These are phyloP conservation scores for Cyclocybe aegerita DNA, from an alignment of 768 basidiomycete genomes.

Conservation along the genomic window DNA sequence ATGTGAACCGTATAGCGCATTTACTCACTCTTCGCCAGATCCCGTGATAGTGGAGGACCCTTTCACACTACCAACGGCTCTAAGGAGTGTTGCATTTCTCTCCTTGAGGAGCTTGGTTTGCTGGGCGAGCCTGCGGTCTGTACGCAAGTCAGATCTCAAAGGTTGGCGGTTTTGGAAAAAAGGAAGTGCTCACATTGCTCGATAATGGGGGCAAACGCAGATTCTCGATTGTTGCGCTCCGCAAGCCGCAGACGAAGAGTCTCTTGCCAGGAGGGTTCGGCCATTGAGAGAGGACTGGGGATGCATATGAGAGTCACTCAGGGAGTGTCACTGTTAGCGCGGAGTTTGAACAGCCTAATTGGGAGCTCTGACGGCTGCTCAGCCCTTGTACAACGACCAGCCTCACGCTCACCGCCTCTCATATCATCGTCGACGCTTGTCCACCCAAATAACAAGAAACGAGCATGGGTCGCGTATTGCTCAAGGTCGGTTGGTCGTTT, in stretches of 20 bases:
- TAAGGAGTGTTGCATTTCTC: constrained; percentile 84
- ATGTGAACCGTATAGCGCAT: not conserved
- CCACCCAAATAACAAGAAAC: constrained; percentile 20
- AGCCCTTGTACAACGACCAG: constrained; percentile 11
- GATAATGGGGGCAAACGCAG: constrained; percentile 80
- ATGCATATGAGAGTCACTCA: constrained; percentile 6
- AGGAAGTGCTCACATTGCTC: constrained; percentile 75
- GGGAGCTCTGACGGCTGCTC: constrained; percentile 19
- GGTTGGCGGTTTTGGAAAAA: constrained; percentile 10
- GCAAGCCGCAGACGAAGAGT: constrained; percentile 73
- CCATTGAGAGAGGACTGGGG: constrained; percentile 44
- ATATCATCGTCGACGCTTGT: constrained; percentile 21
- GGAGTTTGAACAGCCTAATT: constrained; percentile 43
- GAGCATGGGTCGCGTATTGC: constrained; percentile 79
- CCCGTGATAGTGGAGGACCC: constrained; percentile 61
- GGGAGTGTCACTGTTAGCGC: constrained; percentile 14
- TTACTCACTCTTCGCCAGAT: constrained; percentile 69
- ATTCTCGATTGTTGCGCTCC: constrained; percentile 81
- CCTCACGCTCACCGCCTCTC: constrained; percentile 11
- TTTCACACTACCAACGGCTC: constrained; percentile 77
- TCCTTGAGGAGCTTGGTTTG: constrained; percentile 92
- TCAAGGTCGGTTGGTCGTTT: constrained; percentile 56
- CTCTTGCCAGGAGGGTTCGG: constrained; percentile 85
- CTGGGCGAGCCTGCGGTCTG: constrained; percentile 90
- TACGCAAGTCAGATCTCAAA: constrained; percentile 7